These are phyloP conservation scores for Chlamydomonas reinhardtii DNA, from an alignment of 163 green algal genomes.

Conservation along the genomic window DNA sequence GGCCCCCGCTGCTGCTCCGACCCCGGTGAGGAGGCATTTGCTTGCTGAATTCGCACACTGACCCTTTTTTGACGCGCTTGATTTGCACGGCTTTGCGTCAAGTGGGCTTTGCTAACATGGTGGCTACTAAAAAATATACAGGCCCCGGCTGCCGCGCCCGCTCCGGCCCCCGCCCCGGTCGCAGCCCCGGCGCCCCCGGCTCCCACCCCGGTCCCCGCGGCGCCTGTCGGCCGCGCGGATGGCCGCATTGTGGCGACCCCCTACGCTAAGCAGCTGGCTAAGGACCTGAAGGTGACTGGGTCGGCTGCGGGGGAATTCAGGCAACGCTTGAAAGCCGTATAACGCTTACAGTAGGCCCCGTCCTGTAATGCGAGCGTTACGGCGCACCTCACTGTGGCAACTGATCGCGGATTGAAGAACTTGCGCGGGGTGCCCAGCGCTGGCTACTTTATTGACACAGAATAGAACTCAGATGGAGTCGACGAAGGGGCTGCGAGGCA, in stretches of 20 bases:
- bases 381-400: too few relatives aligned
- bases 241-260: slow-evolving; percentile 95
- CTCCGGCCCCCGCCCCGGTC: slow-evolving; percentile 61
- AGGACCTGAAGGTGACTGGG: slow-evolving; percentile 82
- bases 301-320: not conserved
- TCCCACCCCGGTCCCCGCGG: slow-evolving; percentile 55
- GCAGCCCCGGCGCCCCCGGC: slow-evolving; percentile 66
- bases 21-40: slow-evolving; percentile 26
- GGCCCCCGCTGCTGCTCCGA: slow-evolving; percentile 25
- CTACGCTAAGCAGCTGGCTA: slow-evolving; percentile 98
- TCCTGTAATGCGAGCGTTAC: too few relatives aligned
- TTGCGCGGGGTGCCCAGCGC: too few relatives aligned
- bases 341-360: too few relatives aligned
- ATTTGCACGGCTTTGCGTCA: too few relatives aligned
- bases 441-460: too few relatives aligned
- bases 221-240: slow-evolving; percentile 70
- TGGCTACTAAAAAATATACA: not conserved
- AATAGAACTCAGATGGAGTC: too few relatives aligned
- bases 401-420: too few relatives aligned
- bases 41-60: not conserved
- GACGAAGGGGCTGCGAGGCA: too few relatives aligned
- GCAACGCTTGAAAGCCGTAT: too few relatives aligned
- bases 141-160: slow-evolving; percentile 49
- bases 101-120: not conserved
- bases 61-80: not conserved